phyloP scores from a whole-genome alignment of 2,329 filamentous ascomycete genomes.

The Sarocladium oryzae region DNA sequence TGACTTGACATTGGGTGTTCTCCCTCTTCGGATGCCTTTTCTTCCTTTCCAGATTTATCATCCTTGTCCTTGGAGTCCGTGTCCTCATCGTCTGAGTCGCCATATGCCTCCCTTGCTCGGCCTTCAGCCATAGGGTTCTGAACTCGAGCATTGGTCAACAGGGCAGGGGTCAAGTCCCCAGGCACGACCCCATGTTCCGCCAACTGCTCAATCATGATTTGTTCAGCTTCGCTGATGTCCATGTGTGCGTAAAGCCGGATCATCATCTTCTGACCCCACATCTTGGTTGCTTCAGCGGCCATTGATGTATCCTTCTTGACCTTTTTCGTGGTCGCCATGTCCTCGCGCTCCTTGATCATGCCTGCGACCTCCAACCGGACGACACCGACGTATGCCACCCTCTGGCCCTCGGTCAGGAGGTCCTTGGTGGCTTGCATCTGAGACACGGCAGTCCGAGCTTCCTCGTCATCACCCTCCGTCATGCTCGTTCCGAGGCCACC shows the following conservation, averaged over 20 bases:
- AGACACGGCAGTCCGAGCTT: slow-evolving; percentile 75
- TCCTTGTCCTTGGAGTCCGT: background rate
- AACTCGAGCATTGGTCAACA: slow-evolving; percentile 89
- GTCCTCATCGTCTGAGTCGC: background rate
- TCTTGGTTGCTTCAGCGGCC: slow-evolving; percentile 72
- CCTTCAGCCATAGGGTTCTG: slow-evolving; percentile 75
- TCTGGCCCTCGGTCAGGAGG: slow-evolving; percentile 87
- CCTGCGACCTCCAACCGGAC: slow-evolving; percentile 73
- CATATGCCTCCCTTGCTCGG: slow-evolving; percentile 3
- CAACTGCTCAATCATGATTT: slow-evolving; percentile 98
- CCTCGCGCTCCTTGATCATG: slow-evolving; percentile 65
- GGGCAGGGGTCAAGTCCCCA: slow-evolving; percentile 70
- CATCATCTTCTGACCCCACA: slow-evolving; percentile 99
- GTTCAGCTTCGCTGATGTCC: slow-evolving; percentile 87
- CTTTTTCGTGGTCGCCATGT: slow-evolving; percentile 53
- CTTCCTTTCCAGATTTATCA: background rate
- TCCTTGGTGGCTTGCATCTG: slow-evolving; percentile 97
- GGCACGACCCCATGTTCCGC: slow-evolving; percentile 86
- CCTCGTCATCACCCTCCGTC: slow-evolving; percentile 70
- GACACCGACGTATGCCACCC: slow-evolving; percentile 91
- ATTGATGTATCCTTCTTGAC: slow-evolving; percentile 66
- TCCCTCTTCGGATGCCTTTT: background rate
- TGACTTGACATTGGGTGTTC: background rate
- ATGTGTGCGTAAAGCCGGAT: slow-evolving; percentile 89
- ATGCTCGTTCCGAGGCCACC: slow-evolving; percentile 42